A percentile compares a stretch with the other conserved stretches of the same genome.
These are phyloP conservation scores for Lentinus polychrous DNA, from an alignment of 1,284 basidiomycete genomes.

Conservation along the genomic window DNA sequence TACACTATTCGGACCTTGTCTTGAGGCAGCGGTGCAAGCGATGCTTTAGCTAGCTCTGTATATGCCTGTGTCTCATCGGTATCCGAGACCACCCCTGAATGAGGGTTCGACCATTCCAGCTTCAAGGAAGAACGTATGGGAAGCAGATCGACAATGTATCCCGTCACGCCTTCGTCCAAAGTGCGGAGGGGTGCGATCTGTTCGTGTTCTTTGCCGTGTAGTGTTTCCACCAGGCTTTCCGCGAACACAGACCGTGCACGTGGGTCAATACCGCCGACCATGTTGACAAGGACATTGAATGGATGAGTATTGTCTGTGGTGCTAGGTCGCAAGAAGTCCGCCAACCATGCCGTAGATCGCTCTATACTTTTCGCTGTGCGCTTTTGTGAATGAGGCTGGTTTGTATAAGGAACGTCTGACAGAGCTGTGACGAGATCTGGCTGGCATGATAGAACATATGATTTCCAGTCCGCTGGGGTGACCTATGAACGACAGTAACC, in stretches of 20 bases:
- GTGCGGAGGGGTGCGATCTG: slow-evolving; percentile 41
- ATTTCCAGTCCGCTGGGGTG: slow-evolving; percentile 44
- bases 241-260: slow-evolving; percentile 61
- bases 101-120: background rate
- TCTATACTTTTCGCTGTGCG: slow-evolving; percentile 69
- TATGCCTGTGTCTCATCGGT: slow-evolving; percentile 9
- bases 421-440: slow-evolving; percentile 71
- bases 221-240: slow-evolving; percentile 45
- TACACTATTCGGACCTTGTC: slow-evolving; percentile 58
- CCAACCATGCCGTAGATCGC: slow-evolving; percentile 57
- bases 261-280: slow-evolving; percentile 52
- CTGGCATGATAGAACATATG: slow-evolving; percentile 41
- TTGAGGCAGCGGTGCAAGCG: slow-evolving; percentile 44
- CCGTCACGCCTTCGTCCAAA: slow-evolving; percentile 60
- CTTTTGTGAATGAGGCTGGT: slow-evolving; percentile 62
- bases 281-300: slow-evolving; percentile 53
- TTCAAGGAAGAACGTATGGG: slow-evolving; percentile 35
- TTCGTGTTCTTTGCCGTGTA: slow-evolving; percentile 50
- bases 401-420: slow-evolving; percentile 60
- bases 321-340: slow-evolving; percentile 36
- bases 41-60: slow-evolving; percentile 42
- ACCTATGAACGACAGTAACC: slow-evolving; percentile 36
- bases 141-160: slow-evolving; percentile 64
- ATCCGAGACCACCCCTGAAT: slow-evolving; percentile 3
- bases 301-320: slow-evolving; percentile 16